Evolutionary conservation across 2,329 filamentous ascomycete genomes (phyloP).

Genomic region (Diplocarpon mali): DNA sequence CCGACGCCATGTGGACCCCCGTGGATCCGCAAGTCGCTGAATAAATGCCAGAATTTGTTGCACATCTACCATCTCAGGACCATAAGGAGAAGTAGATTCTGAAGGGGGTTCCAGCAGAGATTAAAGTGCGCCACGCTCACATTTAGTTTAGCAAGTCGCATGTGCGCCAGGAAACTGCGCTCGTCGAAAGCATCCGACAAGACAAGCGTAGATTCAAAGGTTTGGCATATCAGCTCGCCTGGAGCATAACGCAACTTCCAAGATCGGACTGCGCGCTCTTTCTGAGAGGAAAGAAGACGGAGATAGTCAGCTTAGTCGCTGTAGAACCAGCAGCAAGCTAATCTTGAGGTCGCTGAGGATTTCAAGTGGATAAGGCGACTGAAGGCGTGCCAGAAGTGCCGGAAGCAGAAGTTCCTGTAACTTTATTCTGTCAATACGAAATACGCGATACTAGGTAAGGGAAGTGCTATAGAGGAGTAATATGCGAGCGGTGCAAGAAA

Average conservation of each 20-base stretch:
- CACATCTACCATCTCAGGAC: slow-evolving; percentile 13
- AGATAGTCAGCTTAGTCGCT: slow-evolving; percentile 5
- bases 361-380: slow-evolving; percentile 14
- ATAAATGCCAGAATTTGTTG: slow-evolving; percentile 8
- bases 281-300: slow-evolving; percentile 1
- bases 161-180: not conserved
- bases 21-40: slow-evolving; percentile 8
- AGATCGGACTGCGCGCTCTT: slow-evolving; percentile 6
- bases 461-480: slow-evolving; percentile 15
- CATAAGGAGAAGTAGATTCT: slow-evolving; percentile 5
- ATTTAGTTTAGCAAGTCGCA: not conserved
- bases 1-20: slow-evolving; percentile 13
- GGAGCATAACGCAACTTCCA: slow-evolving; percentile 9
- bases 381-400: slow-evolving; percentile 20
- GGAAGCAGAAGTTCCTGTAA: slow-evolving; percentile 19
- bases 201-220: slow-evolving; percentile 7
- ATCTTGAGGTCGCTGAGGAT: slow-evolving; percentile 14
- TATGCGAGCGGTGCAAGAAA: slow-evolving; percentile 17
- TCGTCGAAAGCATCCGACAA: not conserved
- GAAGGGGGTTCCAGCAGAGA: slow-evolving; percentile 3
- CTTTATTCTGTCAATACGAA: not conserved
- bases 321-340: slow-evolving; percentile 14
- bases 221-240: not conserved
- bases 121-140: not conserved
- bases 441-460: not conserved